These are phyloP conservation scores for Dendrostoma leiphaemia DNA, from an alignment of 2,329 filamentous ascomycete genomes.

Conservation along the genomic window DNA sequence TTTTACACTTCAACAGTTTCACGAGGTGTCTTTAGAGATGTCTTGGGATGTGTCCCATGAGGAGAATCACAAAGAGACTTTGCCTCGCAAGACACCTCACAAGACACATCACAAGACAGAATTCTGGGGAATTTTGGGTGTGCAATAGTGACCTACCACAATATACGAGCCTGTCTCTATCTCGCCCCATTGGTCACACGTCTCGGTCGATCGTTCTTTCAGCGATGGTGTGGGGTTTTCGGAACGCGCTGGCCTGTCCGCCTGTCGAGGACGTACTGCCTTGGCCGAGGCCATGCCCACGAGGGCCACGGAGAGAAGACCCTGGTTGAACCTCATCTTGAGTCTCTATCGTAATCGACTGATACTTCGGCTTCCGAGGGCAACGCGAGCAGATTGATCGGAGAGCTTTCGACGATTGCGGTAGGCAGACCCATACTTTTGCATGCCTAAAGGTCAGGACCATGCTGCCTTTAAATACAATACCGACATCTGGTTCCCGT, in stretches of 20 bases:
- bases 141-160: too few relatives aligned
- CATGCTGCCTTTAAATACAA: too few relatives aligned
- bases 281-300: not conserved
- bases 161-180: conserved; percentile 31
- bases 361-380: not conserved
- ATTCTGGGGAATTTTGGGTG: too few relatives aligned
- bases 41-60: too few relatives aligned
- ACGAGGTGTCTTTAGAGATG: too few relatives aligned
- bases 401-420: too few relatives aligned
- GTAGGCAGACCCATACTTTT: too few relatives aligned
- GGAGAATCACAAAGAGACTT: too few relatives aligned
- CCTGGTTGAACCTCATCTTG: not conserved
- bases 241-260: not conserved
- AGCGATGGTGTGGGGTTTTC: not conserved
- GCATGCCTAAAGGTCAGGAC: too few relatives aligned
- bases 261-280: not conserved
- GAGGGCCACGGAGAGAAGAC: not conserved
- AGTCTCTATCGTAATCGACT: not conserved
- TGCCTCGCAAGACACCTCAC: too few relatives aligned
- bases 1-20: too few relatives aligned
- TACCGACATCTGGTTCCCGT: not conserved
- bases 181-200: conserved; percentile 8
- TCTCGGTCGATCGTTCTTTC: conserved; percentile 6
- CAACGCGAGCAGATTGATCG: not conserved
- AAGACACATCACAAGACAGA: too few relatives aligned